These are phyloP conservation scores for Linderniella brevidens DNA, from an alignment of 257 asterid species.

Conservation along the genomic window DNA sequence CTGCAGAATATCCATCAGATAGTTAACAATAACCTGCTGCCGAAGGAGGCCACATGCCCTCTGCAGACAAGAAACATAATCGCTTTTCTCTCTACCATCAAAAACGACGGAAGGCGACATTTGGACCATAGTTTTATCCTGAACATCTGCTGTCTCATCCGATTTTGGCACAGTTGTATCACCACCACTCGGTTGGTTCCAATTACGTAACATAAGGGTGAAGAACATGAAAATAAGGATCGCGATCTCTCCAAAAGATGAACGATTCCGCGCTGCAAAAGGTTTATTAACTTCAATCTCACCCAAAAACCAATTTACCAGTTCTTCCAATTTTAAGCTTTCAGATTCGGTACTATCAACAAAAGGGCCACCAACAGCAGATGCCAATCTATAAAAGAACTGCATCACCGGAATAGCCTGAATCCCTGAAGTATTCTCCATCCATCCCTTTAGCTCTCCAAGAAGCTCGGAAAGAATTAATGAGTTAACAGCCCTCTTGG, in stretches of 20 bases:
- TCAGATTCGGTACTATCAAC: conserved; percentile 48
- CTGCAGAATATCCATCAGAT: conserved; percentile 91
- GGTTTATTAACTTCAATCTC: conserved; percentile 62
- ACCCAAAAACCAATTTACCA: conserved; percentile 77
- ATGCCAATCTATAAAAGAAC: conserved; percentile 79
- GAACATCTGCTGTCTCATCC: conserved; percentile 35
- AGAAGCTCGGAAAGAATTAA: conserved; percentile 87
- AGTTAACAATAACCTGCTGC: conserved; percentile 68
- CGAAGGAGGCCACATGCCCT: conserved; percentile 73
- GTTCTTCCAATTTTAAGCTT: conserved; percentile 69
- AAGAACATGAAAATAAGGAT: conserved; percentile 88
- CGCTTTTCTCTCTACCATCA: conserved; percentile 57
- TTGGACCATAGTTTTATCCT: conserved; percentile 45
- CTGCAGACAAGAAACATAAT: conserved; percentile 44
- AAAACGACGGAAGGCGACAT: conserved; percentile 23
- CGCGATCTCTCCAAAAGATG: conserved; percentile 75
- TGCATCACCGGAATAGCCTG: conserved; percentile 95
- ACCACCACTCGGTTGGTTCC: conserved; percentile 84
- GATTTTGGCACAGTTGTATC: conserved; percentile 58
- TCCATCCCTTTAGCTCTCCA: conserved; percentile 94
- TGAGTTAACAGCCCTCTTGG: conserved; percentile 90
- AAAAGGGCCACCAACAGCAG: conserved; percentile 95
- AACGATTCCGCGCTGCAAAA: conserved; percentile 49
- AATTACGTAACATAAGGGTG: conserved; percentile 92
- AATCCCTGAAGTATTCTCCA: conserved; percentile 71